phyloP scores from a whole-genome alignment of 345 rosid species.

The Salix arbutifolia region DNA sequence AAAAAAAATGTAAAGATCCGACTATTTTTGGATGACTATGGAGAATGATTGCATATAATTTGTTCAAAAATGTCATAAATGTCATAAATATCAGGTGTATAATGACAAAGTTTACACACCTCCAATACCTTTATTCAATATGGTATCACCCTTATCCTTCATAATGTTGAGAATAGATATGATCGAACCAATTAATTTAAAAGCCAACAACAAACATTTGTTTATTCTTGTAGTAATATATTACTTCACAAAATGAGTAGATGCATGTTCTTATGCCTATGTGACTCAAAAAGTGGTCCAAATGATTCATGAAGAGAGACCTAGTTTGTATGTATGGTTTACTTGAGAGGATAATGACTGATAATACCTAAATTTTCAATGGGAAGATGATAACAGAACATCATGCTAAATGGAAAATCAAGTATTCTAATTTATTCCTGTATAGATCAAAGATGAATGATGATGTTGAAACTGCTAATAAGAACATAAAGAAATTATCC shows the following conservation, averaged over 20 bases:
- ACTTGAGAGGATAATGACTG: background rate
- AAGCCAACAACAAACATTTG: background rate
- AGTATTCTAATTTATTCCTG: background rate
- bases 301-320: background rate
- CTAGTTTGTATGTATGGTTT: background rate
- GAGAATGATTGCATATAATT: no score
- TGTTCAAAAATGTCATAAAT: no score
- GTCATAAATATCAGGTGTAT: no score
- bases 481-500: background rate
- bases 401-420: background rate
- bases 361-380: background rate
- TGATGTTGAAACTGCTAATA: background rate
- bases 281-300: background rate
- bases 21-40: no score
- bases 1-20: no score
- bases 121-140: no score
- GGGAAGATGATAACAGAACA: background rate
- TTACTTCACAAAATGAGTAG: background rate
- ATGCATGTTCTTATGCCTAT: background rate
- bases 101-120: no score
- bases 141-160: background rate
- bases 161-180: background rate
- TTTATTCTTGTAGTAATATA: background rate
- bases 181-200: background rate
- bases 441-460: background rate